Base-by-base conservation (phyloP, 2,329 filamentous ascomycete species). In the Chaetomiaceae sp. region DNA sequence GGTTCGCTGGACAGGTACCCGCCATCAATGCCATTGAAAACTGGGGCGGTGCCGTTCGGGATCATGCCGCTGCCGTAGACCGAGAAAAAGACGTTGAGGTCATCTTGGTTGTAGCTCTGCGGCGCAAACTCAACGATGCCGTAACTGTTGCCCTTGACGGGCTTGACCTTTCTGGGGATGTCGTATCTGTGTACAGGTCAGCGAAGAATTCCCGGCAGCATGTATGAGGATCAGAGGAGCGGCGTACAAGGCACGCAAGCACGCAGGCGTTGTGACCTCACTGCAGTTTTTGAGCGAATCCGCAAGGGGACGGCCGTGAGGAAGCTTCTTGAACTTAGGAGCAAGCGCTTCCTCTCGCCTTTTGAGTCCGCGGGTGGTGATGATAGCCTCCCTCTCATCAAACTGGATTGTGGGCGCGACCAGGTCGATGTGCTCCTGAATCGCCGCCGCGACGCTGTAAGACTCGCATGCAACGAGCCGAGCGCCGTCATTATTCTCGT, bases 31-130 rank as follows among this genome's bases (percentile, higher is more conserved):
- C 38, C 45, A n/a, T 40, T 34, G 27, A 44, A 41, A 14, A 38
- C 33, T 4, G 51, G 44, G 18, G 21, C 20, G 18, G 45, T 48
- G 18, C 51, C 51, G 33, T 48, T 43, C 32, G 37, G 23, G 20
- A 49, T 41, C 2, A 29, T 33, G 23, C 14, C 9, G 27, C 14
- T 16, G 34, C 16, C 10, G 20, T 36, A 41, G 23, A 34, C 30
- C 27, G n/a, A 27, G 49, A 52, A 52, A 43, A 52, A 47, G n/a
- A 7, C 20, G 42, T 50, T 30, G n/a, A 51, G 34, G 25, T 51
- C 41, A 27, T 32, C 41, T 14, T 51, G 41, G 41, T 38, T 46
- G 49, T 52, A 52, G 43, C 42, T 46, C 11, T 52, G 34, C 5
- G 34, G 42, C 3, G 42, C 42, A 13, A 47, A 52, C 21, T 46